Base-by-base conservation (phyloP, 164 flowering plant species). In the Aristolochia californica region DNA sequence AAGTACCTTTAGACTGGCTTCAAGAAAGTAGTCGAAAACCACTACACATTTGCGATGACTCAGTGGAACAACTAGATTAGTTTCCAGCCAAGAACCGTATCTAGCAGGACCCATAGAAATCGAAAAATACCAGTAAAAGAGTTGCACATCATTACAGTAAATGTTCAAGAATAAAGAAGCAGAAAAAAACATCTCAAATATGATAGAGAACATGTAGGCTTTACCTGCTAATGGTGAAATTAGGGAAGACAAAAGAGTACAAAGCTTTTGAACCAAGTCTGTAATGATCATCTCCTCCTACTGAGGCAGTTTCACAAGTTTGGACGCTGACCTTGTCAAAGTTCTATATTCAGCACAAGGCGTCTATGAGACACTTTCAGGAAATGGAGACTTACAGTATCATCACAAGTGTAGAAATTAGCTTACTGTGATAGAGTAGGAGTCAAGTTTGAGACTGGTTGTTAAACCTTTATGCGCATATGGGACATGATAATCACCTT, bases 71-170 rank as follows among this genome's bases (percentile, higher is more conserved):
- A 87, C 95, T 18, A 88, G 81, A 73, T 93, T 93, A 22, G 97
- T 93, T 66, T 88, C 97, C 95, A 93, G 81, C 98, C 98, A 88
- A 44, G 95, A 97, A 55, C 98, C 97, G 64, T 88, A 93, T 76
- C 98, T 91, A 55, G 16, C 48, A 63, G 56, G 26, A 21, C 24
- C 12, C 30, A 5, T 30, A 57, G 38, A 59, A 16, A 10, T n/a
- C 30, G n/a, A 10, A 20, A 24, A 15, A n/a, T n/a, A n/a, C n/a
- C 21, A 15, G 21, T 54, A 24, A 52, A 28, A 26, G 3, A 47
- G 8, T 2, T n/a, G n/a, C n/a, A n/a, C n/a, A n/a, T n/a, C n/a
- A n/a, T n/a, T n/a, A n/a, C n/a, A n/a, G n/a, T n/a, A n/a, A n/a
- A n/a, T n/a, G n/a, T n/a, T n/a, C n/a, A n/a, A n/a, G n/a, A n/a